Evolutionary conservation across 768 basidiomycete genomes (phyloP).

Genomic region (Phlegmacium glaucopus): DNA sequence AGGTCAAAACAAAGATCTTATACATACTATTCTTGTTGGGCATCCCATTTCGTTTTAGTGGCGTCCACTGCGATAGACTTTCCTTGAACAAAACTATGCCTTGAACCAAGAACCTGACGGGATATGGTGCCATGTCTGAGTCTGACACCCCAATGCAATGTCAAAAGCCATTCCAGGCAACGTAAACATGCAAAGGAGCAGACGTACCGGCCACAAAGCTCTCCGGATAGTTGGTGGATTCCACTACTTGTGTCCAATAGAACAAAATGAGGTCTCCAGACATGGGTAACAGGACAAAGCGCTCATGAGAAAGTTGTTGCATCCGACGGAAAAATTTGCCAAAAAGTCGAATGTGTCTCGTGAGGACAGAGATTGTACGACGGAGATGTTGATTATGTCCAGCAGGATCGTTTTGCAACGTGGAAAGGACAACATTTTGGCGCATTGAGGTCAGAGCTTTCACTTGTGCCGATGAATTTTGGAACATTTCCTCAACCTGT

Average conservation of each 20-base stretch:
- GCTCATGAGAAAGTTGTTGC: slow-evolving; percentile 55
- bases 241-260: slow-evolving; percentile 78
- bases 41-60: slow-evolving; percentile 55
- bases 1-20: slow-evolving; percentile 2
- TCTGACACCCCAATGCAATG: slow-evolving; percentile 37
- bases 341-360: slow-evolving; percentile 65
- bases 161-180: background rate
- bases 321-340: slow-evolving; percentile 81
- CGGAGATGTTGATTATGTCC: slow-evolving; percentile 30
- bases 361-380: slow-evolving; percentile 53
- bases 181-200: background rate
- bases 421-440: slow-evolving; percentile 43
- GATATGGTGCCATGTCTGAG: slow-evolving; percentile 59
- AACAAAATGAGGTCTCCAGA: slow-evolving; percentile 70
- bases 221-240: slow-evolving; percentile 55
- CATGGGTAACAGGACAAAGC: slow-evolving; percentile 60
- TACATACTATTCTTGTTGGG: slow-evolving; percentile 55
- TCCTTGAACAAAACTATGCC: slow-evolving; percentile 87
- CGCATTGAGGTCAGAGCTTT: slow-evolving; percentile 56
- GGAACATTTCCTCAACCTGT: slow-evolving; percentile 63
- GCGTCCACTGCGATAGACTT: slow-evolving; percentile 74
- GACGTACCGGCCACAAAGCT: slow-evolving; percentile 53
- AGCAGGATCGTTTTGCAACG: slow-evolving; percentile 32
- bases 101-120: slow-evolving; percentile 78
- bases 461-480: slow-evolving; percentile 53